Evolutionary conservation across 495 filamentous ascomycete genomes (phyloP), one percentile per base, ranked within the genome.

Genomic region (Chaetomium cochliodes): DNA sequence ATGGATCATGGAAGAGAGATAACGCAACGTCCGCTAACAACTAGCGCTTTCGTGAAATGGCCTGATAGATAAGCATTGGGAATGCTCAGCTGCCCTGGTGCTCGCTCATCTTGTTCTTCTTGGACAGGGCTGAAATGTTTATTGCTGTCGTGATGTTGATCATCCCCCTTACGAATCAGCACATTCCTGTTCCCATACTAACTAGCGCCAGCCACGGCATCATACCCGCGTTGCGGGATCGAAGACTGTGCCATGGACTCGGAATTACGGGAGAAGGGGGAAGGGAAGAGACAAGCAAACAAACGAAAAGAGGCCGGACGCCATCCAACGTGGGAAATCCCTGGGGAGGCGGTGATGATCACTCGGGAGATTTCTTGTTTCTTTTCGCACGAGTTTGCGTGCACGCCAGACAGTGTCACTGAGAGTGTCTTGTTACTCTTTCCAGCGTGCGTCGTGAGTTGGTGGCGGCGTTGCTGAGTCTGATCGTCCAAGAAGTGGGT

Each of bases 371-470:
- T 57, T 25, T 25, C 12, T 44, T 23, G 23, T 37, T 51, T 50
- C 50, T 16, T 33, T 59, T 9, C 3, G 28, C 3, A 5, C 23
- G 41, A 33, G 6, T 46, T 47, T 12, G 25, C 12, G 55, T 61
- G 58, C 58, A 25, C 11, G 30, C 28, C 9, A 16, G 20, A 61
- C 46, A 60, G 46, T 60, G 42, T 37, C 15, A n/a, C 9, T 7
- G 20, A 61, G 28, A 60, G 46, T 60, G 42, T 37, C 15, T 53
- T 37, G 33, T 13, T 58, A 30, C 25, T 50, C 42, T 15, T 7
- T 18, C 25, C 57, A 50, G 57, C 57, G 26, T 23, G 28, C 46
- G 50, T 62, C 33, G 60, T 54, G 37, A 54, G 23, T 44, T 25
- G 33, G 20, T 22, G 20, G 60, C 30, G 60, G 60, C 50, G 53